Evolutionary conservation across 164 flowering plant genomes (phyloP).

Genomic region (Aristolochia californica): DNA sequence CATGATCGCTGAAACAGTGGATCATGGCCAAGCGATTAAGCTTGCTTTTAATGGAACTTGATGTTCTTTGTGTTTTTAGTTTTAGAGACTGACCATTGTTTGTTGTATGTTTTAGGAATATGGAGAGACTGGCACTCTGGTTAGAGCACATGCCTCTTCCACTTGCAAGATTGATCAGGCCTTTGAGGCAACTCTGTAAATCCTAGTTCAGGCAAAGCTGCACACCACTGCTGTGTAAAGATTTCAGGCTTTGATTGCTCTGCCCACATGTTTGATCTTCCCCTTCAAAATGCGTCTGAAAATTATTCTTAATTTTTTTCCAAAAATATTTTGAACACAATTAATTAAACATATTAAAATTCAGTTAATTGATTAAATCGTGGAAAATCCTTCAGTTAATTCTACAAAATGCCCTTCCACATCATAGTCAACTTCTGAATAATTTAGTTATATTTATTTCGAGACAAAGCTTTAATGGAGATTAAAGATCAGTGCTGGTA

Average conservation of each 20-base stretch:
- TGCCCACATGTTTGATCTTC: background rate
- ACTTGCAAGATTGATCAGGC: constrained; percentile 69
- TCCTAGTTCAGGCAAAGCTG: constrained; percentile 7
- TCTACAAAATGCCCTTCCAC: too few species aligned
- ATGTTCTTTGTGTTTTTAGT: background rate
- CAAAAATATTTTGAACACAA: too few species aligned
- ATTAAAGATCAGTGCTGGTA: too few species aligned
- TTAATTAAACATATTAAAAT: too few species aligned
- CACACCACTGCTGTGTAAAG: background rate
- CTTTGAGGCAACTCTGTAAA: constrained; percentile 69
- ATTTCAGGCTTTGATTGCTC: background rate
- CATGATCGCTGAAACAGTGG: constrained; percentile 4
- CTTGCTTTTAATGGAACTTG: background rate
- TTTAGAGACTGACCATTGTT: too few species aligned
- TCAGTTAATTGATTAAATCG: too few species aligned
- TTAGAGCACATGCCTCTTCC: constrained; percentile 74
- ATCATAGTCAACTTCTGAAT: too few species aligned
- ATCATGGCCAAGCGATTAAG: background rate
- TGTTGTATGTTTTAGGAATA: constrained; percentile 42
- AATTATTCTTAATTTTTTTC: too few species aligned
- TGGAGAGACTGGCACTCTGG: constrained; percentile 64
- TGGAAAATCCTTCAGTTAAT: too few species aligned
- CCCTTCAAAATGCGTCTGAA: background rate
- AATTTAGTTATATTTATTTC: too few species aligned
- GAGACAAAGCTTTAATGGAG: too few species aligned